phyloP scores from a whole-genome alignment of 2,329 filamentous ascomycete genomes.

The Rutstroemia sp. region DNA sequence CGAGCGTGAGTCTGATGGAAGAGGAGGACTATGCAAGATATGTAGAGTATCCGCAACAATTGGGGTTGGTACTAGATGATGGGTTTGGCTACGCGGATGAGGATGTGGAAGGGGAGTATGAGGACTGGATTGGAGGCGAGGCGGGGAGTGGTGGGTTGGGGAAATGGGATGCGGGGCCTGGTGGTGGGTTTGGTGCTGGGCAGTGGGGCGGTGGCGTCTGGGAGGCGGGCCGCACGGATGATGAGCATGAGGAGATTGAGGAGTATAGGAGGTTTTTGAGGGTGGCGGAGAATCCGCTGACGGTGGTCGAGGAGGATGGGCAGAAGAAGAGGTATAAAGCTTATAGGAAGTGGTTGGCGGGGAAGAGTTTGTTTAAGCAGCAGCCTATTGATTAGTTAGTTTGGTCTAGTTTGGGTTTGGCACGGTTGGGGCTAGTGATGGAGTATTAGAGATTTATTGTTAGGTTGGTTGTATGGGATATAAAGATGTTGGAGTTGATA shows the following conservation, averaged over 20 bases:
- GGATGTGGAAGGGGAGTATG: slow-evolving; percentile 59
- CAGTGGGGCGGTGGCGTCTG: slow-evolving; percentile 1
- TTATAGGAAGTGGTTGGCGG: slow-evolving; percentile 88
- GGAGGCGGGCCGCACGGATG: not conserved
- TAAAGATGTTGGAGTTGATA: not conserved
- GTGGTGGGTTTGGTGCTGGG: not conserved
- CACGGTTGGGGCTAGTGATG: not conserved
- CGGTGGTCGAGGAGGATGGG: slow-evolving; percentile 78
- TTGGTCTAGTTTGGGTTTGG: not conserved
- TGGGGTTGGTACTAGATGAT: slow-evolving; percentile 72
- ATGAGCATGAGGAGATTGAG: slow-evolving; percentile 47
- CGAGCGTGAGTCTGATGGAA: slow-evolving; percentile 69
- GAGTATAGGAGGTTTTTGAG: slow-evolving; percentile 72
- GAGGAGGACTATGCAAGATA: slow-evolving; percentile 83
- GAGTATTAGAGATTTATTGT: too few species aligned
- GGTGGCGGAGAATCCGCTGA: slow-evolving; percentile 75
- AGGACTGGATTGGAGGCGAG: slow-evolving; percentile 57
- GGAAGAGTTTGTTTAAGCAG: slow-evolving; percentile 96
- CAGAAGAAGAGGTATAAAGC: slow-evolving; percentile 95
- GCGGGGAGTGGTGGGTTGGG: slow-evolving; percentile 49
- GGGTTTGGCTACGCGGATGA: slow-evolving; percentile 44
- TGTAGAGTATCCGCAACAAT: slow-evolving; percentile 78
- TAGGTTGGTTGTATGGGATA: not conserved
- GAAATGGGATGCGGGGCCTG: slow-evolving; percentile 2
- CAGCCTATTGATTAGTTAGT: slow-evolving; percentile 45